Conservation (phyloP, 2,329 filamentous ascomycete species). For the Neospermospora avenae region DNA sequence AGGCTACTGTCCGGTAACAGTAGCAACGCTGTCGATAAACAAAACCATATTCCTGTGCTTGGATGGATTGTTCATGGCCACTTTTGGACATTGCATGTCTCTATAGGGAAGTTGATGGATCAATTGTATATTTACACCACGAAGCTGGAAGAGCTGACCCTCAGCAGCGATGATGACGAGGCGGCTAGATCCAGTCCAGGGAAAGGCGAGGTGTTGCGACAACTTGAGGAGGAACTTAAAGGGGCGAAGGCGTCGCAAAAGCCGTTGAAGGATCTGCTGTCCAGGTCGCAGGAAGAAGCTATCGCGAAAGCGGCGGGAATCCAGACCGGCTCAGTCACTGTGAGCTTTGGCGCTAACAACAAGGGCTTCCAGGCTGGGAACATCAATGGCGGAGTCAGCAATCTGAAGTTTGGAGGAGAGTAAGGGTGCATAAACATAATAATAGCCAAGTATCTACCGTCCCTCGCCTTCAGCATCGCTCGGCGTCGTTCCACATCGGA, state of each 20-base stretch:
- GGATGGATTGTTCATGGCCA: too few relatives aligned
- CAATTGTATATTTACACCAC: not conserved
- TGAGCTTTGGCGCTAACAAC: slow-evolving; percentile 26
- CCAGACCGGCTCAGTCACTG: slow-evolving; percentile 16
- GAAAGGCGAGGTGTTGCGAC: slow-evolving; percentile 22
- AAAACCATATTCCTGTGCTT: too few relatives aligned
- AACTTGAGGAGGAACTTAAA: slow-evolving; percentile 27
- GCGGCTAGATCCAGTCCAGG: slow-evolving; percentile 11
- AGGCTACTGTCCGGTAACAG: too few relatives aligned
- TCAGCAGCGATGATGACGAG: slow-evolving; percentile 23
- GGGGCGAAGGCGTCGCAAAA: slow-evolving; percentile 23
- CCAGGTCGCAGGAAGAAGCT: slow-evolving; percentile 26
- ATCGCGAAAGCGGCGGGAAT: slow-evolving; percentile 21
- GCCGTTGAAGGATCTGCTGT: slow-evolving; percentile 25
- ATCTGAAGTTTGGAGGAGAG: slow-evolving; percentile 24
- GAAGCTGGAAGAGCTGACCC: slow-evolving; percentile 30
- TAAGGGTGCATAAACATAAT: too few relatives aligned
- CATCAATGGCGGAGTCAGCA: slow-evolving; percentile 24
- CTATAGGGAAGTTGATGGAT: too few relatives aligned
- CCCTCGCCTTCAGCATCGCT: slow-evolving; percentile 17
- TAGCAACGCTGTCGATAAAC: too few relatives aligned
- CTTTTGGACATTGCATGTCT: too few relatives aligned
- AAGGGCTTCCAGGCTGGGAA: slow-evolving; percentile 23
- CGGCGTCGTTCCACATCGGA: slow-evolving; percentile 13
- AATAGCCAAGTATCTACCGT: slow-evolving; percentile 17